Evolutionary conservation across 306 rosid genomes (phyloP).

Genomic region (Cucurbita maxima): DNA sequence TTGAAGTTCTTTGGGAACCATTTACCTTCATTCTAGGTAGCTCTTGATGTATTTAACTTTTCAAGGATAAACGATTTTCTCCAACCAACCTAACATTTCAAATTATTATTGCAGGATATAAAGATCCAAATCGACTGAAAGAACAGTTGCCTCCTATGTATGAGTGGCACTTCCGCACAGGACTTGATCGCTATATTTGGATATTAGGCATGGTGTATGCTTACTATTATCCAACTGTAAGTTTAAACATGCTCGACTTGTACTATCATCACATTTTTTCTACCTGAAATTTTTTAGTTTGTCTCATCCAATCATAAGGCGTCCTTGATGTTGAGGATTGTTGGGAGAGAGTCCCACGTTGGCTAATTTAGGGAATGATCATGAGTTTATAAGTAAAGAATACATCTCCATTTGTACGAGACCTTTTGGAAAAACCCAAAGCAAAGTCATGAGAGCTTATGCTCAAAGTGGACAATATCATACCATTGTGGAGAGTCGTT

Average conservation of each 20-base stretch:
- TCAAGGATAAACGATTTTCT: neutral
- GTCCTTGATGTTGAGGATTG: neutral
- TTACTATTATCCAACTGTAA: constrained; percentile 84
- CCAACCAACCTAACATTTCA: neutral
- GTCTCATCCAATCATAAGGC: neutral
- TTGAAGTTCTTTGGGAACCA: constrained; percentile 81
- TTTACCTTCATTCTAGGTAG: constrained; percentile 62
- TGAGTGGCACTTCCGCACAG: constrained; percentile 96
- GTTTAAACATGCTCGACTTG: constrained; percentile 5
- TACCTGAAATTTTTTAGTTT: neutral
- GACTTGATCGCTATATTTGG: constrained; percentile 98
- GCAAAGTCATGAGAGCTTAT: too few species aligned
- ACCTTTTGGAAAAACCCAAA: too few species aligned
- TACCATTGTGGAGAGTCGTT: too few species aligned
- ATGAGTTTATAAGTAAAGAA: too few species aligned
- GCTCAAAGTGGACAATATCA: too few species aligned
- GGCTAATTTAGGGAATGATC: too few species aligned
- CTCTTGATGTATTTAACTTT: constrained; percentile 4
- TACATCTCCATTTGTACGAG: too few species aligned
- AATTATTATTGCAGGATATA: constrained; percentile 11
- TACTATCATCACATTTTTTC: neutral
- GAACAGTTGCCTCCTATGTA: constrained; percentile 47
- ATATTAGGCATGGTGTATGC: constrained; percentile 96
- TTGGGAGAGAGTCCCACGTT: too few species aligned
- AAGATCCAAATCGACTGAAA: constrained; percentile 13